Conservation (phyloP, 805 yeast species). For the Brettanomyces naardenensis region DNA sequence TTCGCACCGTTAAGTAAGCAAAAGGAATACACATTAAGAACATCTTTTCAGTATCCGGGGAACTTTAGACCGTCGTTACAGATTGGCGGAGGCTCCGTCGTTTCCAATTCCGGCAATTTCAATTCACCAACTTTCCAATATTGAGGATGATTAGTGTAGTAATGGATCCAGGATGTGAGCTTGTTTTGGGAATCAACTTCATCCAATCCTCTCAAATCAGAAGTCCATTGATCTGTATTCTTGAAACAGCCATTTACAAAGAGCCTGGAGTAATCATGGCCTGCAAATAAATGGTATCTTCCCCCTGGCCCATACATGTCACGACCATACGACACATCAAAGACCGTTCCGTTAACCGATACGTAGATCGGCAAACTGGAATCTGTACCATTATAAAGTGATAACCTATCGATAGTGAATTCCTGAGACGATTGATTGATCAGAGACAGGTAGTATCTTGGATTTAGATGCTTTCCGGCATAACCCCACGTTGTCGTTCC, state of each 20-base stretch:
- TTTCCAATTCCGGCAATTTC: slow-evolving; percentile 35
- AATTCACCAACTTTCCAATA: slow-evolving; percentile 64
- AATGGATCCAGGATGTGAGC: slow-evolving; percentile 45
- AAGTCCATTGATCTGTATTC: slow-evolving; percentile 46
- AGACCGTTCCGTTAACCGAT: slow-evolving; percentile 53
- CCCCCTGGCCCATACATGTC: slow-evolving; percentile 50
- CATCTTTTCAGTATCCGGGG: slow-evolving; percentile 6
- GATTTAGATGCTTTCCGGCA: slow-evolving; percentile 40
- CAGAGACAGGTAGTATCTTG: slow-evolving; percentile 27
- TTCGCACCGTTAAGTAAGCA: too few relatives aligned
- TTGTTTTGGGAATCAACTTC: slow-evolving; percentile 28
- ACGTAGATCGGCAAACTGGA: slow-evolving; percentile 44
- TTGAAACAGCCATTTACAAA: slow-evolving; percentile 64
- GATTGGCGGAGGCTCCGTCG: slow-evolving; percentile 35
- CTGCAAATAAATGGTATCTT: slow-evolving; percentile 46
- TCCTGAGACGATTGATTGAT: slow-evolving; percentile 13
- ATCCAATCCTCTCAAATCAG: slow-evolving; percentile 57
- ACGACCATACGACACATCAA: slow-evolving; percentile 48
- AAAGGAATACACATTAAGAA: too few relatives aligned
- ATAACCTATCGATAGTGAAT: slow-evolving; percentile 38
- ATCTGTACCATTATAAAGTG: slow-evolving; percentile 44
- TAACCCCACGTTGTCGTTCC: slow-evolving; percentile 55
- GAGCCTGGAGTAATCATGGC: slow-evolving; percentile 62
- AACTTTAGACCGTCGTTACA: slow-evolving; percentile 26
- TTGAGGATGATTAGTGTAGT: slow-evolving; percentile 33